phyloP scores from a whole-genome alignment of 208 protist genomes.

The Leishmania amazonensis region DNA sequence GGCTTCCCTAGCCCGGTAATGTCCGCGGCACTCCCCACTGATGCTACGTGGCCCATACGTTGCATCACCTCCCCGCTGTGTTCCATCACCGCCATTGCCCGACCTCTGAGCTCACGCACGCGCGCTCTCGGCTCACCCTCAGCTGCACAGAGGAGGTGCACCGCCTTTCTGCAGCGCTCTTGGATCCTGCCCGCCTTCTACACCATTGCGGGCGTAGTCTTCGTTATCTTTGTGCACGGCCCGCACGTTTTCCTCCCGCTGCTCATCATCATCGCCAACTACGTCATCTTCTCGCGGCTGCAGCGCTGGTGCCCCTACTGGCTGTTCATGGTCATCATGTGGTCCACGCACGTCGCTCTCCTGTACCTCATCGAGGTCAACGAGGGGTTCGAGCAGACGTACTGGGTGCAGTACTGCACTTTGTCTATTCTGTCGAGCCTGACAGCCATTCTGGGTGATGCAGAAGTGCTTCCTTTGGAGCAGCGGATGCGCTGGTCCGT shows the following conservation, averaged over 20 bases:
- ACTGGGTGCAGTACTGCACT: constrained; percentile 28
- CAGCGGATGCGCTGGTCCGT: constrained; percentile 57
- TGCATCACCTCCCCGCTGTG: neutral
- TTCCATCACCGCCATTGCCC: too few relatives aligned
- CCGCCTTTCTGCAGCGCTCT: neutral
- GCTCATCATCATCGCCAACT: constrained; percentile 35
- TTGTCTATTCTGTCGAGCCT: neutral
- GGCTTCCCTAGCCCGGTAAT: neutral
- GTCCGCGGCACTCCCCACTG: too few relatives aligned
- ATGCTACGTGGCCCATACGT: too few relatives aligned
- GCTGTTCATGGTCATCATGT: constrained; percentile 58
- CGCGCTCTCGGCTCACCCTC: neutral
- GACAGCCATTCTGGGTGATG: constrained; percentile 6
- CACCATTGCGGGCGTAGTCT: constrained; percentile 15
- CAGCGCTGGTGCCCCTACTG: constrained; percentile 44
- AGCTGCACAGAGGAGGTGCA: neutral
- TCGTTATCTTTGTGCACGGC: constrained; percentile 34
- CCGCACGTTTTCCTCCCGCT: constrained; percentile 38
- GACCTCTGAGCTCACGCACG: neutral
- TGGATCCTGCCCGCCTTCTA: constrained; percentile 29
- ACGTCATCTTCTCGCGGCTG: constrained; percentile 41
- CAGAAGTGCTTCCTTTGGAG: neutral
- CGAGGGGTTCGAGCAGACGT: constrained; percentile 29
- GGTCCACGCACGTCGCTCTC: constrained; percentile 38
- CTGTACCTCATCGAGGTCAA: constrained; percentile 38